Evolutionary conservation across 208 protist species (phyloP).

Genomic region (Borovskyia barvae): DNA sequence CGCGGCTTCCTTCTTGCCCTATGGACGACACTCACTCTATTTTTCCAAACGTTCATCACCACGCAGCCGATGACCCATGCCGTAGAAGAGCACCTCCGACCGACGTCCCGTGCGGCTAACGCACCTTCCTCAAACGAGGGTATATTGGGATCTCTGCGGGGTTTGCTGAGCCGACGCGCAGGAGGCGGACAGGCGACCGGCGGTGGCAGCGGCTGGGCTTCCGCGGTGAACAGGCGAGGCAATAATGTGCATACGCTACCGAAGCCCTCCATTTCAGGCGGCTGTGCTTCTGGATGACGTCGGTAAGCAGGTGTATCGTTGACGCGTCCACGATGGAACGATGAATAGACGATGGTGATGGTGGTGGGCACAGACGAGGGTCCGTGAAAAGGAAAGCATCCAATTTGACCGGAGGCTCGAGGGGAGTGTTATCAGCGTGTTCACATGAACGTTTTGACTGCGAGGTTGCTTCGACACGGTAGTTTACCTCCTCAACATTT

Average conservation of each 20-base stretch:
- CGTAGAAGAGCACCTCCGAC: slow-evolving; percentile 36
- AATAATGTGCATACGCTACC: slow-evolving; percentile 57
- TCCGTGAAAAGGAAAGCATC: too few species aligned
- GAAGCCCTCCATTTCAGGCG: slow-evolving; percentile 27
- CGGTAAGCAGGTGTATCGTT: slow-evolving; percentile 23
- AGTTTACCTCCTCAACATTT: too few species aligned
- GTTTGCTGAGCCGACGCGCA: slow-evolving; percentile 8
- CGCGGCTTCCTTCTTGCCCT: slow-evolving; percentile 43
- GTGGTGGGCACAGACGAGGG: background rate
- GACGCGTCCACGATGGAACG: background rate
- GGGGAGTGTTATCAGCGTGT: too few species aligned
- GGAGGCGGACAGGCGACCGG: slow-evolving; percentile 7
- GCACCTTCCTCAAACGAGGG: background rate
- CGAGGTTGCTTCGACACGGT: too few species aligned
- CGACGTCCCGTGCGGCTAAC: slow-evolving; percentile 2
- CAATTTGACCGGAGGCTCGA: too few species aligned
- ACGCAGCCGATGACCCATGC: slow-evolving; percentile 35
- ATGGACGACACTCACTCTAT: slow-evolving; percentile 44
- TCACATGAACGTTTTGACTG: background rate
- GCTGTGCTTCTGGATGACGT: slow-evolving; percentile 18
- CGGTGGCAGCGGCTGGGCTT: slow-evolving; percentile 19
- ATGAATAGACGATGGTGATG: background rate
- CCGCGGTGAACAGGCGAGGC: slow-evolving; percentile 24
- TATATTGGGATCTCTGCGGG: background rate
- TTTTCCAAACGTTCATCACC: slow-evolving; percentile 68